These are phyloP conservation scores for Neltuma alba DNA, from an alignment of 306 rosid species.

Conservation along the genomic window DNA sequence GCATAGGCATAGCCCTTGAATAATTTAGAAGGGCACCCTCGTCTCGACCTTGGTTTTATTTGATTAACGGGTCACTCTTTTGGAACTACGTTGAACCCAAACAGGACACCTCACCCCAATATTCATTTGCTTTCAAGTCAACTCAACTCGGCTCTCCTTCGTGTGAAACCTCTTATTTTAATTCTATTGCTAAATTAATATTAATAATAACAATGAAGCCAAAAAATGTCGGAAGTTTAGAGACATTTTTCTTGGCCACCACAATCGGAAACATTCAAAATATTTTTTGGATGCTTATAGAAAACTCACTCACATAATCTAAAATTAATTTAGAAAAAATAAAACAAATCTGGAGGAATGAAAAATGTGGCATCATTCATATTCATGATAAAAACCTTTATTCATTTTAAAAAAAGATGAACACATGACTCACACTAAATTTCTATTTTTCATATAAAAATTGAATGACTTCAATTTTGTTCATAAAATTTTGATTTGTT, in stretches of 20 bases:
- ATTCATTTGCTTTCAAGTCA: constrained; percentile 52
- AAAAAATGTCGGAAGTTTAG: not conserved
- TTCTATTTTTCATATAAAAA: not conserved
- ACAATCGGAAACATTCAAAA: not conserved
- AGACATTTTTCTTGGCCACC: not conserved
- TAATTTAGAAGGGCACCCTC: not conserved
- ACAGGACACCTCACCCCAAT: not conserved
- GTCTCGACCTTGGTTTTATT: not conserved
- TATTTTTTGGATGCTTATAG: not conserved
- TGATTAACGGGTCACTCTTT: constrained; percentile 33
- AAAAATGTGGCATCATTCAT: not conserved
- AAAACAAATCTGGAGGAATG: not conserved
- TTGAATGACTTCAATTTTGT: not conserved
- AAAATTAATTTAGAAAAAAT: not conserved
- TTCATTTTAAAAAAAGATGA: not conserved
- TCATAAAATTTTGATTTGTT: not conserved
- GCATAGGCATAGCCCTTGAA: too few relatives aligned
- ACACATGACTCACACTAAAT: not conserved
- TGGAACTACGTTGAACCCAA: constrained; percentile 37
- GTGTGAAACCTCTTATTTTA: not conserved
- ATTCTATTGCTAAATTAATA: not conserved
- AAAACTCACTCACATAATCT: not conserved
- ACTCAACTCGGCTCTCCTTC: constrained; percentile 40
- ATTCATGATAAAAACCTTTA: not conserved
- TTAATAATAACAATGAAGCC: not conserved